Conservation (phyloP, 2,329 filamentous ascomycete species). For the Madurella mycetomatis region DNA sequence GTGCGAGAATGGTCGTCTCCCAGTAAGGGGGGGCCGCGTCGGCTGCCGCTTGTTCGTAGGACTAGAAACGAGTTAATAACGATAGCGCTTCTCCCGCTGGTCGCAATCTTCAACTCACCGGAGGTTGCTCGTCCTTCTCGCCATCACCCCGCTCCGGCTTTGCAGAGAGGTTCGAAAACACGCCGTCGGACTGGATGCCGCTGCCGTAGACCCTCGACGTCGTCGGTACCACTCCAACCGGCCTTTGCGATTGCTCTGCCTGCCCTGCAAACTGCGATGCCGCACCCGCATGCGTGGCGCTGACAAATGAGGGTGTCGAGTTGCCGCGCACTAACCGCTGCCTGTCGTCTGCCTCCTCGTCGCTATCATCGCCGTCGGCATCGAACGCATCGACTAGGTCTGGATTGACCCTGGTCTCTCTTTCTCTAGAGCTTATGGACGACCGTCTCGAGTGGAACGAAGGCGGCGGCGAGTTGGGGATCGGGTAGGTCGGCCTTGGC, state of each 20-base stretch:
- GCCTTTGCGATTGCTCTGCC: conserved; percentile 25
- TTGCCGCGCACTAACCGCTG: conserved; percentile 77
- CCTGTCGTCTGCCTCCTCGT: conserved; percentile 73
- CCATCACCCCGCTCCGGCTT: conserved; percentile 80
- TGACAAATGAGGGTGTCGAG: conserved; percentile 29
- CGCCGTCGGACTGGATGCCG: conserved; percentile 81
- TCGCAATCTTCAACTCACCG: conserved; percentile 50
- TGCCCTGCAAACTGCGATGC: conserved; percentile 13
- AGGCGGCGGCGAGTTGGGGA: conserved; percentile 63
- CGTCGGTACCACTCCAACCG: conserved; percentile 33
- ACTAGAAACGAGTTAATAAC: conserved; percentile 52
- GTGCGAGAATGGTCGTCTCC: conserved; percentile 96
- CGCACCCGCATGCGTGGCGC: conserved; percentile 17
- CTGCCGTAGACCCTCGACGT: conserved; percentile 63
- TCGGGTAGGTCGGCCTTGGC: conserved; percentile 32
- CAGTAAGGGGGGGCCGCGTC: conserved; percentile 96
- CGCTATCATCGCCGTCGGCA: conserved; percentile 70
- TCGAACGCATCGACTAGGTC: conserved; percentile 93
- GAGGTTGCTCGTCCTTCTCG: conserved; percentile 82
- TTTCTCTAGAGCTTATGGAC: conserved; percentile 52
- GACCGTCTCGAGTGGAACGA: conserved; percentile 86
- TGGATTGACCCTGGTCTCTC: conserved; percentile 56
- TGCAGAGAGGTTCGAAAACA: conserved; percentile 91
- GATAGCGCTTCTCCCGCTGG: not conserved
- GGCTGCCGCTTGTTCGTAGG: conserved; percentile 96